A percentile compares a stretch with the other conserved stretches of the same genome.
These are phyloP conservation scores for Trifolium fragiferum DNA, from an alignment of 306 rosid species.

Conservation along the genomic window DNA sequence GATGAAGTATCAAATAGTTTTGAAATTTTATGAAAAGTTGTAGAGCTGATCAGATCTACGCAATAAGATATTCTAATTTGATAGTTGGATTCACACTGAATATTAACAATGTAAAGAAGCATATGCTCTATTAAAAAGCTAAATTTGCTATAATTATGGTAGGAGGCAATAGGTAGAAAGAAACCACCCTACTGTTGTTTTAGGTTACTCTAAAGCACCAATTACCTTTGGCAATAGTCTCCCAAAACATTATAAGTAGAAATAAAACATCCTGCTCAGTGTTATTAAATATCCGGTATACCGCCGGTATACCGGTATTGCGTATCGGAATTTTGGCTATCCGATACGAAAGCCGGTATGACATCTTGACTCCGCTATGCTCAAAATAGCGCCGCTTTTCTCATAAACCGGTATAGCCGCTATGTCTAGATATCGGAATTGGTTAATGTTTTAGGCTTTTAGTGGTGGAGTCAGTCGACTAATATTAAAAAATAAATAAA, in stretches of 20 bases:
- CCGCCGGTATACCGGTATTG: no score
- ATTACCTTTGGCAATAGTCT: neutral
- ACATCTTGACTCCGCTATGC: no score
- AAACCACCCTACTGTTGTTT: constrained; percentile 13
- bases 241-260: neutral
- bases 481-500: no score
- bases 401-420: no score
- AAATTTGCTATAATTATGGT: neutral
- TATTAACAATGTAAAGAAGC: constrained; percentile 18
- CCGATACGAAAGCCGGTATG: no score
- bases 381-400: no score
- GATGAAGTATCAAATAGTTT: neutral
- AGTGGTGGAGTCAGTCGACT: no score
- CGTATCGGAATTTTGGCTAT: no score
- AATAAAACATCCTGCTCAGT: neutral
- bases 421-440: no score
- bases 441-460: no score
- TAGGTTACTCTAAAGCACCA: constrained; percentile 23
- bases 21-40: neutral
- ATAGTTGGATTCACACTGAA: constrained; percentile 18
- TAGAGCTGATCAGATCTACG: neutral
- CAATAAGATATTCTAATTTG: neutral
- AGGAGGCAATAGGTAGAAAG: neutral
- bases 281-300: no score
- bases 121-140: constrained; percentile 25